Percentiles rank a stretch among this genome's conserved stretches.
Evolutionary conservation across 495 filamentous ascomycete genomes (phyloP).

Genomic region (Pseudomonodictys pantanalensis): DNA sequence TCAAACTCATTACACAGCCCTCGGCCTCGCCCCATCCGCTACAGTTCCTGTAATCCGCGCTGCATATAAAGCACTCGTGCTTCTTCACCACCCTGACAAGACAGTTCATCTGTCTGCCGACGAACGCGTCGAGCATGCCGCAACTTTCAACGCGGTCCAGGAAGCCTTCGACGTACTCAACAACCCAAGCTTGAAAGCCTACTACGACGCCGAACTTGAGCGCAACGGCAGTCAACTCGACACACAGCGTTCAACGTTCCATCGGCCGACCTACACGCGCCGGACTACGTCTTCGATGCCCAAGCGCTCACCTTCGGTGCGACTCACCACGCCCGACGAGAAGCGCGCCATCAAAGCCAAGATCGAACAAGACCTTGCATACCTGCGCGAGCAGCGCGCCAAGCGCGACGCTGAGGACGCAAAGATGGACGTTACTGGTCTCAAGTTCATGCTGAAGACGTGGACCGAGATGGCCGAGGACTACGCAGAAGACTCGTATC

Average conservation of each 20-base stretch:
- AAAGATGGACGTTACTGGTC: neutral
- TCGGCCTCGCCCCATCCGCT: conserved; percentile 4
- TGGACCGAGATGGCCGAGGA: conserved; percentile 12
- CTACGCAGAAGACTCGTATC: neutral
- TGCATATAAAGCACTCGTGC: conserved; percentile 9
- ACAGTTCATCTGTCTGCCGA: neutral
- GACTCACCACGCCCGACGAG: neutral
- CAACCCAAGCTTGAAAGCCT: neutral
- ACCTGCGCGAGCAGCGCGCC: neutral
- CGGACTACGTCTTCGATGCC: neutral
- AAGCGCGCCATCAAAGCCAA: conserved; percentile 6
- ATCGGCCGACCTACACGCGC: neutral
- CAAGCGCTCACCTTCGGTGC: neutral
- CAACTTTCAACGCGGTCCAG: conserved; percentile 5
- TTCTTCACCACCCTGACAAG: conserved; percentile 18
- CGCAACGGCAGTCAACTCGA: neutral
- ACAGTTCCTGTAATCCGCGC: conserved; percentile 7
- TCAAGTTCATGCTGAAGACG: neutral
- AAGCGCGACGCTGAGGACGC: conserved; percentile 11
- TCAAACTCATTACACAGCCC: conserved; percentile 2
- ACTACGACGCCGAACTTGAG: conserved; percentile 13
- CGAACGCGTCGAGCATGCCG: conserved; percentile 1
- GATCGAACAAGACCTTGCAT: neutral
- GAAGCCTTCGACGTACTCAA: conserved; percentile 19
- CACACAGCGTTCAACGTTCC: neutral